A percentile compares a stretch with the other conserved stretches of the same genome.
Evolutionary conservation across 352 stramenopile genomes (phyloP).

Genomic region (Phytophthora palmivora): DNA sequence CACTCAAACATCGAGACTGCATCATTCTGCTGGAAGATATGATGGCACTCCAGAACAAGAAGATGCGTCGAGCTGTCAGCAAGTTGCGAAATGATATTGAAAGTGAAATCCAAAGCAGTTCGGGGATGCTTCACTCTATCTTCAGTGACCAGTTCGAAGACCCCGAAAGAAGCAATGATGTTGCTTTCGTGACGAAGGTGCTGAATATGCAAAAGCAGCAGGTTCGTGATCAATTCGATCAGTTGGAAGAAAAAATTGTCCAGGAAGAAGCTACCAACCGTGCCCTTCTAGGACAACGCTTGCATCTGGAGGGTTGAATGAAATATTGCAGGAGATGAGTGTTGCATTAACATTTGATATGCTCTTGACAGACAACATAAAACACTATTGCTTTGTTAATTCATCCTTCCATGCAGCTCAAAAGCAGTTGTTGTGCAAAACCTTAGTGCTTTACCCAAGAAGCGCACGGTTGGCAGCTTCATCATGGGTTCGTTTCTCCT

Average conservation of each 20-base stretch:
- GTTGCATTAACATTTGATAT: no score
- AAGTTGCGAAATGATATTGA: constrained; percentile 26
- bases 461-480: constrained; percentile 22
- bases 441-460: constrained; percentile 7
- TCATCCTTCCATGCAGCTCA: no score
- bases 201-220: constrained; percentile 29
- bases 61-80: constrained; percentile 10
- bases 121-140: constrained; percentile 27
- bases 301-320: no score
- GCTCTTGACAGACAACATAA: no score
- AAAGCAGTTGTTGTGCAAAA: no score
- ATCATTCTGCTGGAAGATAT: constrained; percentile 35
- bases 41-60: constrained; percentile 33
- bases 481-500: constrained; percentile 11
- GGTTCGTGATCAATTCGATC: constrained; percentile 24
- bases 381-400: no score
- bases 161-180: constrained; percentile 17
- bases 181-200: constrained; percentile 31
- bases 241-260: constrained; percentile 20
- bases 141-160: constrained; percentile 31
- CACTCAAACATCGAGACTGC: constrained; percentile 35
- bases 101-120: constrained; percentile 22
- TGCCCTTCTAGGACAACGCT: constrained; percentile 3
- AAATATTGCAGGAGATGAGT: no score
- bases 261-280: constrained; percentile 16